These are phyloP conservation scores for Plasmodium fragile DNA, from an alignment of 169 alveolate species.

Conservation along the genomic window DNA sequence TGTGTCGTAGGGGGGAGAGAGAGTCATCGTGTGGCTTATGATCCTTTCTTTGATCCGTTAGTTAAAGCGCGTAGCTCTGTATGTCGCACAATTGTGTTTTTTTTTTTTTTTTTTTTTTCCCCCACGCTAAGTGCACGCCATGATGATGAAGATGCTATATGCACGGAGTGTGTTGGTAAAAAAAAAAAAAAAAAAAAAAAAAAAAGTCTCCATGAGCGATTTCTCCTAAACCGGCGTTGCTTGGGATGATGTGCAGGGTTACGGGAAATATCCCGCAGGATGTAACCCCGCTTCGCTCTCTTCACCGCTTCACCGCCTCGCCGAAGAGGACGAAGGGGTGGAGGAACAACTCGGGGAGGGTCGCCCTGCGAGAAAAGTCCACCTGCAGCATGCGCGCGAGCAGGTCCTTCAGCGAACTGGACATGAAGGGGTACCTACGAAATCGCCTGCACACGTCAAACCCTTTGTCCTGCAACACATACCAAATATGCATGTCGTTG, in stretches of 20 bases:
- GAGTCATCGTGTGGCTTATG: background rate
- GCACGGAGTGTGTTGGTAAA: background rate
- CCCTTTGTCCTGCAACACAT: constrained; percentile 10
- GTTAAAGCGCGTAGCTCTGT: background rate
- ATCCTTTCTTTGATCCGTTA: background rate
- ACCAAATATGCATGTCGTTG: constrained; percentile 53
- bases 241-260: background rate
- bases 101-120: constrained; percentile 1
- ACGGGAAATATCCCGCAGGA: background rate
- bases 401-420: constrained; percentile 37
- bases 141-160: background rate
- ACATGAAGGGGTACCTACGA: constrained; percentile 5
- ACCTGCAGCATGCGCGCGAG: constrained; percentile 40
- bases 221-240: background rate
- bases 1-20: background rate
- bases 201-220: background rate
- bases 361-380: constrained; percentile 1
- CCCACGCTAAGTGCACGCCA: background rate
- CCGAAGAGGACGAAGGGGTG: constrained; percentile 63
- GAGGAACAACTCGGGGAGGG: constrained; percentile 13
- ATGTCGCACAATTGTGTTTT: background rate
- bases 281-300: background rate
- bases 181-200: background rate
- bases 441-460: constrained; percentile 14
- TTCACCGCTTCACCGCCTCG: background rate